These are phyloP conservation scores for Trebouxia gelatinosa DNA, from an alignment of 163 green algal species.

Conservation along the genomic window DNA sequence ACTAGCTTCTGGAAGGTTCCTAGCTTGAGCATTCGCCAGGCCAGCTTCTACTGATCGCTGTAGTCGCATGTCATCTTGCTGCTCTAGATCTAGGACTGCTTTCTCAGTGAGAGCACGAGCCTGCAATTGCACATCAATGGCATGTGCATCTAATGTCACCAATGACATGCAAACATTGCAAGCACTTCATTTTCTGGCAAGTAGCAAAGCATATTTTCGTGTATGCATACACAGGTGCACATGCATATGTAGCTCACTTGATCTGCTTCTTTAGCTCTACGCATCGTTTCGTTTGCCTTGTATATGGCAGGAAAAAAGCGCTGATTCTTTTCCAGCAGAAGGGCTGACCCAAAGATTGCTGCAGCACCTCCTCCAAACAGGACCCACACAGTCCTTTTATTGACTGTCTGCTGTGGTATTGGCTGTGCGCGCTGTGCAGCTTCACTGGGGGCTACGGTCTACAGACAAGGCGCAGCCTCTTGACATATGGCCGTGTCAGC, in stretches of 20 bases:
- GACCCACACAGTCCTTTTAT: slow-evolving; percentile 73
- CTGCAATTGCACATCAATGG: no score
- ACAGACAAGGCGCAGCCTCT: neutral
- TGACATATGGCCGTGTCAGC: no score
- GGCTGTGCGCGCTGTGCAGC: slow-evolving; percentile 56
- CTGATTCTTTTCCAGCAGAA: slow-evolving; percentile 74
- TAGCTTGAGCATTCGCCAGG: slow-evolving; percentile 1
- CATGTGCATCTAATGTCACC: no score
- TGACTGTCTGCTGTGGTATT: slow-evolving; percentile 58
- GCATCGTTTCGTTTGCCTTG: slow-evolving; percentile 55
- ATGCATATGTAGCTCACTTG: no score
- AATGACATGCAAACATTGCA: no score
- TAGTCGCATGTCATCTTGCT: slow-evolving; percentile 12
- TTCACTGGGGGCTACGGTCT: slow-evolving; percentile 55
- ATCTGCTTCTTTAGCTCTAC: neutral
- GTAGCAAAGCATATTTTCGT: no score
- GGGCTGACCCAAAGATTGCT: slow-evolving; percentile 58
- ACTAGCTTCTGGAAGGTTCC: neutral
- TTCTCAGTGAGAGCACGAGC: neutral
- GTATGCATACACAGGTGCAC: no score
- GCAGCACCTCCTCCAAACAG: slow-evolving; percentile 65
- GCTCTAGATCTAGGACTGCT: slow-evolving; percentile 17
- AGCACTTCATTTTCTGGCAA: no score
- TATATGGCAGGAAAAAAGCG: slow-evolving; percentile 72
- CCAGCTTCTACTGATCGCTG: slow-evolving; percentile 9